Conservation (phyloP, 108 stramenopile genomes). For the Pseudonitzschia multistriata region DNA sequence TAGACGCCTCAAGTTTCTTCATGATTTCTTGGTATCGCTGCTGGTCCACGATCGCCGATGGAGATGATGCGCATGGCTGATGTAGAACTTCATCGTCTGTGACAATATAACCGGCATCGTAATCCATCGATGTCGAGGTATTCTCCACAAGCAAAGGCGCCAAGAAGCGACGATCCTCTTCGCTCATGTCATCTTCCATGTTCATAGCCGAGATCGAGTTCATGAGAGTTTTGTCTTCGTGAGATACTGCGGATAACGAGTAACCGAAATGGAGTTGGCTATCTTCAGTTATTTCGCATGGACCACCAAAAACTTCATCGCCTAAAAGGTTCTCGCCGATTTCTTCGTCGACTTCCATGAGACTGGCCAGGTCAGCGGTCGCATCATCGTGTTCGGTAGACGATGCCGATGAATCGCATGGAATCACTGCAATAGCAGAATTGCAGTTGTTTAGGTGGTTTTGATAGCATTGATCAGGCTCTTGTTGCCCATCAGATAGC, state of each 20-base stretch:
- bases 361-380: constrained; percentile 11
- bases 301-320: constrained; percentile 46
- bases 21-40: constrained; percentile 43
- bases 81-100: background rate
- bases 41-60: constrained; percentile 12
- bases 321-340: constrained; percentile 50
- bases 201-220: background rate
- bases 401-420: constrained; percentile 3
- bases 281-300: background rate
- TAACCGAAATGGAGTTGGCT: constrained; percentile 17
- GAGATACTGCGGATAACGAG: constrained; percentile 34
- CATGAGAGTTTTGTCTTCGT: constrained; percentile 28
- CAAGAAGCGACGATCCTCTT: constrained; percentile 28
- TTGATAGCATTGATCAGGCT: background rate
- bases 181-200: constrained; percentile 25
- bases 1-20: constrained; percentile 42
- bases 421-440: background rate
- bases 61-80: background rate
- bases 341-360: constrained; percentile 62
- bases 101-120: constrained; percentile 7
- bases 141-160: constrained; percentile 29
- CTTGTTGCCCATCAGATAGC: constrained; percentile 33
- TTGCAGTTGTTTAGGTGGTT: background rate
- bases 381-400: constrained; percentile 30
- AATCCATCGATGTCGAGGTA: background rate